Conservation (phyloP, 2,329 filamentous ascomycete genomes). For the Verticillium tricorpus region DNA sequence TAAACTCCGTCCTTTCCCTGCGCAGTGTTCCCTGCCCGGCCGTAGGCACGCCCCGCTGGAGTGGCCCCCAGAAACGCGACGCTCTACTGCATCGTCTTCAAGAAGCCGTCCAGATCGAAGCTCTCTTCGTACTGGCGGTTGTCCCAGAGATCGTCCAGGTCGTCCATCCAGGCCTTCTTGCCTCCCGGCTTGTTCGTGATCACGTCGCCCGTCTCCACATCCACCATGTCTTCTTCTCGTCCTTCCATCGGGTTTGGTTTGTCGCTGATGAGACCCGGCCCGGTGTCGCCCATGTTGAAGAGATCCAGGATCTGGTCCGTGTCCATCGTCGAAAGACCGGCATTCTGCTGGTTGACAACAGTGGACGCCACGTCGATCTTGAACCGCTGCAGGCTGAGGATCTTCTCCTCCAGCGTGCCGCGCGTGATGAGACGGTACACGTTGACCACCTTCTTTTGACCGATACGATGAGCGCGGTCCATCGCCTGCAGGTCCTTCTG, state of each 20-base stretch:
- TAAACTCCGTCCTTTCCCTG: conserved; percentile 9
- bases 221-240: conserved; percentile 81
- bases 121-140: conserved; percentile 97
- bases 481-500: conserved; percentile 98
- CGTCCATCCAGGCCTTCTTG: conserved; percentile 93
- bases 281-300: conserved; percentile 83
- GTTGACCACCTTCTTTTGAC: conserved; percentile 99
- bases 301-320: conserved; percentile 97
- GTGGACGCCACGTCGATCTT: conserved; percentile 98
- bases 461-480: conserved; percentile 96
- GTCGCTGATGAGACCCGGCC: conserved; percentile 59
- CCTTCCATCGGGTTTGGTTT: conserved; percentile 56
- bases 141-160: conserved; percentile 94
- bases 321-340: conserved; percentile 90
- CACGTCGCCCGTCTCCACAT: conserved; percentile 87
- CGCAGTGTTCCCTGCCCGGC: neutral
- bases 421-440: conserved; percentile 95
- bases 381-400: conserved; percentile 94
- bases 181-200: conserved; percentile 77
- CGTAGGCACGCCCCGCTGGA: neutral
- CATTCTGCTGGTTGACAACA: conserved; percentile 98
- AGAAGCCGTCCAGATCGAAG: conserved; percentile 91
- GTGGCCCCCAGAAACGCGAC: neutral
- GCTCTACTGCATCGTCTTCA: conserved; percentile 78
- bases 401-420: conserved; percentile 97